Percentiles rank a stretch among this genome's conserved stretches.
These are phyloP conservation scores for Aegilops tauschii DNA, from an alignment of 176 grass and related monocot species.

Conservation along the genomic window DNA sequence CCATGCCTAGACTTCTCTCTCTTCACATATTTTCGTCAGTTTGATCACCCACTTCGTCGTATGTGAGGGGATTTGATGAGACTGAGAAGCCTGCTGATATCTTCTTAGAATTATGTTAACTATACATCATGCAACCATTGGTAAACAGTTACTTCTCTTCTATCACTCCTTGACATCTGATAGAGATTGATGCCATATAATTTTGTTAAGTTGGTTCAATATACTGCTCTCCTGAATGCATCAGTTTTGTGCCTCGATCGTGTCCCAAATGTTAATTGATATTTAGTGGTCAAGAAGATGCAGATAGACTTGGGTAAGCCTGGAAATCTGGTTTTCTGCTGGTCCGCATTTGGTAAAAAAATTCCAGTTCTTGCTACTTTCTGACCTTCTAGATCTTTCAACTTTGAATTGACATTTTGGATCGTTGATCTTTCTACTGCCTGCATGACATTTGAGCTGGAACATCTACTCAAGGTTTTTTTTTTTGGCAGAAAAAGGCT, in stretches of 20 bases:
- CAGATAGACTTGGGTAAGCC: neutral
- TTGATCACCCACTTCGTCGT: neutral
- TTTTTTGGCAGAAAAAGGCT: neutral
- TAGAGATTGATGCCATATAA: neutral
- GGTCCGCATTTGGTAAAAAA: neutral
- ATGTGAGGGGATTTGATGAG: neutral
- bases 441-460: neutral
- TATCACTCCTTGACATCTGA: neutral
- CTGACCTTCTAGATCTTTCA: neutral
- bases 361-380: neutral
- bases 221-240: neutral
- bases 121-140: neutral
- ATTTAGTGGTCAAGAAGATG: neutral
- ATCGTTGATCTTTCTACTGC: neutral
- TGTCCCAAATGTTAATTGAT: neutral
- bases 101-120: conserved; percentile 1
- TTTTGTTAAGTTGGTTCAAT: neutral
- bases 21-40: neutral
- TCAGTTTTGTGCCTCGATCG: neutral
- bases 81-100: neutral
- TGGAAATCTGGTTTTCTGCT: neutral
- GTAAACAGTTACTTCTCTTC: neutral
- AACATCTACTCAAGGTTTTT: neutral
- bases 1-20: neutral
- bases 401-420: neutral